These are phyloP conservation scores for Takashimella koratensis DNA, from an alignment of 1,284 basidiomycete genomes.

Conservation along the genomic window DNA sequence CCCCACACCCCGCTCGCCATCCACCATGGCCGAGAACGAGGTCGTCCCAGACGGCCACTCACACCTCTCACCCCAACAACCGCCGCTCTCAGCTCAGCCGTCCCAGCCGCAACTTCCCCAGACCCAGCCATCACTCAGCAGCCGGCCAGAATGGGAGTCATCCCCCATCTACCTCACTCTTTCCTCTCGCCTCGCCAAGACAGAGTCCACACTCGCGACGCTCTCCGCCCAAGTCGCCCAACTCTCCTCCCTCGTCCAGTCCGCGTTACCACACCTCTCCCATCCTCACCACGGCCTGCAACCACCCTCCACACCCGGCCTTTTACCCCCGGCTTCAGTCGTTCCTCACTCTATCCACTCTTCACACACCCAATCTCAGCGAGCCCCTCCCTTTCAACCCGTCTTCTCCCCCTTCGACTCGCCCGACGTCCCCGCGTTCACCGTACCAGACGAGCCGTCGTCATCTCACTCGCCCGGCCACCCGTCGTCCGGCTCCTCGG, in stretches of 20 bases:
- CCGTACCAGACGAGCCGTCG: neutral
- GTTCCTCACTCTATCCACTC: constrained; percentile 26
- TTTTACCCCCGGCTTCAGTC: neutral
- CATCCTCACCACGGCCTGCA: constrained; percentile 1
- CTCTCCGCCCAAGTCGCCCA: constrained; percentile 39
- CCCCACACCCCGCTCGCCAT: too few relatives aligned
- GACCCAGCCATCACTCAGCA: neutral
- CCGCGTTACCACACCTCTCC: constrained; percentile 5
- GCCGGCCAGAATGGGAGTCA: constrained; percentile 22
- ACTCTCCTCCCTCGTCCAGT: constrained; percentile 26
- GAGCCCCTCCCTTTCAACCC: neutral
- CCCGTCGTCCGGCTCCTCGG: constrained; percentile 1
- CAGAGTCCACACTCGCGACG: constrained; percentile 29
- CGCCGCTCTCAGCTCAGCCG: neutral
- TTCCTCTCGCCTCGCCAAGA: constrained; percentile 28
- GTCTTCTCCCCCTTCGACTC: constrained; percentile 18
- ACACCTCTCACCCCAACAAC: neutral
- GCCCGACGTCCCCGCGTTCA: constrained; percentile 4
- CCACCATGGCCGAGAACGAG: neutral
- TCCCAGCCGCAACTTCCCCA: too few relatives aligned
- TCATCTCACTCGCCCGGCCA: neutral
- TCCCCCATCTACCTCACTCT: constrained; percentile 36
- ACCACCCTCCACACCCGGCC: constrained; percentile 1
- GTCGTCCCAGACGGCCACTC: neutral
- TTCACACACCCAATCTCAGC: constrained; percentile 8